Conservation (phyloP, 352 stramenopile species). For the Phytopythium helicoides region DNA sequence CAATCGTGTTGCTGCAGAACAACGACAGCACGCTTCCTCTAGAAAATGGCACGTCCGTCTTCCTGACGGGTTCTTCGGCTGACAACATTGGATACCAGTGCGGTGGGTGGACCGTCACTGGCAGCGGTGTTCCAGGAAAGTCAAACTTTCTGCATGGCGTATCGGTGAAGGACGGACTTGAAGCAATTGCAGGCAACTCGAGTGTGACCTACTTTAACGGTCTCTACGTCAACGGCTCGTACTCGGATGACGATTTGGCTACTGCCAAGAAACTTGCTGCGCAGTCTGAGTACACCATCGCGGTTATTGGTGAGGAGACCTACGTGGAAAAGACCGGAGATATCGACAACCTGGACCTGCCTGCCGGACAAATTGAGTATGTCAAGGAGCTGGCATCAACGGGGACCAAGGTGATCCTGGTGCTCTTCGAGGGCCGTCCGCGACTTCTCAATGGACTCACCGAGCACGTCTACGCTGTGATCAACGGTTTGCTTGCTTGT, state of each 20-base stretch:
- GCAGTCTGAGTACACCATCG: conserved; percentile 47
- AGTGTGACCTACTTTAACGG: conserved; percentile 51
- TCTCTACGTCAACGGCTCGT: conserved; percentile 39
- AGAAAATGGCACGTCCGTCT: no score
- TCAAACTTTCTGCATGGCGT: conserved; percentile 48
- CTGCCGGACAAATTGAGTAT: conserved; percentile 65
- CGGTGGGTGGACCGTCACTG: no score
- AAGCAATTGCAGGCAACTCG: conserved; percentile 19
- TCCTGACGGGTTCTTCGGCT: no score
- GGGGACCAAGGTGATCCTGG: conserved; percentile 61
- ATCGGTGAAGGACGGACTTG: conserved; percentile 51
- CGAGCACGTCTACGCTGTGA: conserved; percentile 48
- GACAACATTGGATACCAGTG: no score
- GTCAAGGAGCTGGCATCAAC: conserved; percentile 54
- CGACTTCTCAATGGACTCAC: conserved; percentile 47
- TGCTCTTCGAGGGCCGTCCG: conserved; percentile 62
- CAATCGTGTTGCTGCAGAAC: no score
- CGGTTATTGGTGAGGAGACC: conserved; percentile 62
- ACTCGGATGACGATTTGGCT: conserved; percentile 32
- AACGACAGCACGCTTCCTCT: no score
- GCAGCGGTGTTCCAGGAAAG: no score
- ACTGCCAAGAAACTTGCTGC: conserved; percentile 47
- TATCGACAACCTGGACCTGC: conserved; percentile 63
- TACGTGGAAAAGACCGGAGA: conserved; percentile 86
- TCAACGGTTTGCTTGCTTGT: conserved; percentile 69